Base-by-base conservation (phyloP, 192 early-diverging fungal species). In the Coemansia reversa region DNA sequence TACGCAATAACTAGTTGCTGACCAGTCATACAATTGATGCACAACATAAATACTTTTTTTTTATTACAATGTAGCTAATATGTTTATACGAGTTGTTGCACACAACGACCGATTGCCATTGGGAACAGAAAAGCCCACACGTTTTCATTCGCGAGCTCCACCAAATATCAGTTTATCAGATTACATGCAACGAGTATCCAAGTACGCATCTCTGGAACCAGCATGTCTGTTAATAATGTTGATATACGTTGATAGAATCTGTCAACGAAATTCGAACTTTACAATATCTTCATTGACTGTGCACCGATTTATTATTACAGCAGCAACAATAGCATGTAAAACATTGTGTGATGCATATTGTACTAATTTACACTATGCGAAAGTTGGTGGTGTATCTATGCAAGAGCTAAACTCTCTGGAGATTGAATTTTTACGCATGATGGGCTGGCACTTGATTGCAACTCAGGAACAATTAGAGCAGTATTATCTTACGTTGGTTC, bases 361-460 rank as follows among this genome's bases (percentile, higher is more conserved):
- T 66, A 98, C 96, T 18, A 99, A 99, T 71, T 83, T 89, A 16
- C 91, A 94, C 68, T 99, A 94, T 76, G 96, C 95, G 0, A 92
- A 92, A 70, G 94, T 99, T 16, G 97, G 97, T 19, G 97, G 97
- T 23, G 86, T 99, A 29, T 88, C 90, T 5, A 88, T 92, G 51
- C 89, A 93, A 58, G 97, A 99, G 78, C 81, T 99, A 14, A 99
- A 99, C 63, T 84, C 93, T 12, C 76, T 99, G 7, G 97, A 93
- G 65, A 82, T 99, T 57, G 97, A 99, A 71, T 86, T 96, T 62
- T 60, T 96, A 51, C 82, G 83, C 18, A 76, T 96, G 67, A 92
- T 98, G 42, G 93, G 94, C 59, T 98, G 97, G 97, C 86, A 92
- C 45, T 70, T 98, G 14, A 76, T 90, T 35, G 84, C 88, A 18